Base-by-base conservation (phyloP, 2,329 filamentous ascomycete species). In the Coccinonectria pachysandricola region DNA sequence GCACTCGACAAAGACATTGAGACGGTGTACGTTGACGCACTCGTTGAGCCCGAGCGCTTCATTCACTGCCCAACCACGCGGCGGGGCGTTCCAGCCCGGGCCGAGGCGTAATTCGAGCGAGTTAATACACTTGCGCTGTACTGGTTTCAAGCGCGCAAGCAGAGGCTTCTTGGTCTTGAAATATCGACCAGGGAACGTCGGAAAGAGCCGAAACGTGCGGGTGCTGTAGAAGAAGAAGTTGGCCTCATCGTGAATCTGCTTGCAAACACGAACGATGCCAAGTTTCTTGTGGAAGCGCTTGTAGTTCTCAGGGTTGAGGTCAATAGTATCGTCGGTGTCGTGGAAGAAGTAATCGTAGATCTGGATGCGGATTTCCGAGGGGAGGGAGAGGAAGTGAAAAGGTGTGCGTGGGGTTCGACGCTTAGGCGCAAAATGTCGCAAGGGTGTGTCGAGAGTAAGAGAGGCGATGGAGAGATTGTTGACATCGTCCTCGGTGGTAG, bases 141-240 rank as follows among this genome's bases (percentile, higher is more conserved):
- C 59, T 0, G 68, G 53, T 12, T 73, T 71, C 28, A 87, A 54
- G 11, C 79, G 73, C 5, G 75, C 68, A 15, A 87, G 61, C 1
- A 87, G 60, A 2, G 80, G 80, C 39, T 71, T 72, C 56, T 82
- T 82, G 15, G 74, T 75, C 54, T 83, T 79, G 59, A 81, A 81
- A 54, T 78, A 75, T 19, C 68, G 64, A 22, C 74, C 74, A 5
- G 68, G 68, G 12, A 68, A 60, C 4, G 67, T 74, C 8, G 78
- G 76, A 42, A 84, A 85, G 18, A 86, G 50, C 28, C 77, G 74
- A 27, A 80, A 68, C 0, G 67, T 62, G 27, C 70, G 66, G 7
- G 62, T 64, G 45, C 68, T 69, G 53, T 80, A 84, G 49, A 83
- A 79, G 35, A 66, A 61, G 39, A 75, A 65, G 1, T 71, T 68